phyloP scores from a whole-genome alignment of 306 rosid species.

The Quercus parvula region DNA sequence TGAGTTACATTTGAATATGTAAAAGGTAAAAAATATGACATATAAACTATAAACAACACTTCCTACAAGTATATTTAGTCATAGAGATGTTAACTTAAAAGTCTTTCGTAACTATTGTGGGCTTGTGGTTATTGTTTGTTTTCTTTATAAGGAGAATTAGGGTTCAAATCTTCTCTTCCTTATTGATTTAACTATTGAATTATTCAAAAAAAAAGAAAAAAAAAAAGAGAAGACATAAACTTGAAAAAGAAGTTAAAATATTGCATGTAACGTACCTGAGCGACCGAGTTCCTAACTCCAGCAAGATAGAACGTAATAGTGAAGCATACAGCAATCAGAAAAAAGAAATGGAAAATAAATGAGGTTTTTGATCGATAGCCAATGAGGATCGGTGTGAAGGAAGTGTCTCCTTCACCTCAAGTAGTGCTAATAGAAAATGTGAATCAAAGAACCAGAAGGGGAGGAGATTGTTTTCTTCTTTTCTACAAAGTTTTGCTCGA shows the following conservation, averaged over 20 bases:
- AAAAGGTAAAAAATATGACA: no score
- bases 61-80: no score
- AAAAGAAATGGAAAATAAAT: neutral
- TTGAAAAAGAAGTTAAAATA: neutral
- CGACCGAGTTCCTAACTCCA: neutral
- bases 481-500: no score
- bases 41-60: no score
- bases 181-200: no score
- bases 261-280: neutral
- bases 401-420: neutral
- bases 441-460: neutral
- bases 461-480: neutral
- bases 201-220: no score
- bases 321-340: neutral
- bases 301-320: no score
- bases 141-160: no score
- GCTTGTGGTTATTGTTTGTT: no score
- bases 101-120: no score
- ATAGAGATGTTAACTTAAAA: no score
- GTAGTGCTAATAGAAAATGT: neutral
- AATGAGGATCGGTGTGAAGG: neutral
- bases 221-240: neutral
- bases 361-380: neutral
- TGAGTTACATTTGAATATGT: no score
- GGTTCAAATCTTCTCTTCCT: rapidly evolving